These are phyloP conservation scores for Solanum sejunctum DNA, from an alignment of 257 asterid species.

Conservation along the genomic window DNA sequence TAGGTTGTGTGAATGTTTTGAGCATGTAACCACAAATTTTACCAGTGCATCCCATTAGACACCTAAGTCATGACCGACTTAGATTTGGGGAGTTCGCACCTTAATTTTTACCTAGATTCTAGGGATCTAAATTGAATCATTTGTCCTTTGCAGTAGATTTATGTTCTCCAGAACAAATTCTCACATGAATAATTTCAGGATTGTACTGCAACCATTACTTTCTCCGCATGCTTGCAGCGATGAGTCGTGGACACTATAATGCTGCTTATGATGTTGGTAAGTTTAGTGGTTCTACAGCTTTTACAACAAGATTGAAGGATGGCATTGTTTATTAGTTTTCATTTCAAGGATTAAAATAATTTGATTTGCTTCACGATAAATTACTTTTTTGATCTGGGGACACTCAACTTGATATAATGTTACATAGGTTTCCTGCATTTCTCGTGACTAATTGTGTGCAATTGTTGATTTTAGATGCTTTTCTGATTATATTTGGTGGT, in stretches of 20 bases:
- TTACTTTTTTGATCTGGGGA: not conserved
- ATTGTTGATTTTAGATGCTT: not conserved
- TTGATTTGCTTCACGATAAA: not conserved
- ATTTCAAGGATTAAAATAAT: not conserved
- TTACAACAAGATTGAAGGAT: not conserved
- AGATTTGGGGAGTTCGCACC: not conserved
- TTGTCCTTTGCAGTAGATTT: not conserved
- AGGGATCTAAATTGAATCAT: not conserved
- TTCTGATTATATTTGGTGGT: not conserved
- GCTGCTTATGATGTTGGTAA: slow-evolving; percentile 50
- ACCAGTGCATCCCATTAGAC: not conserved
- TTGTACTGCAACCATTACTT: slow-evolving; percentile 83
- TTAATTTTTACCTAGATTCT: not conserved
- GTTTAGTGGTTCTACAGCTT: not conserved
- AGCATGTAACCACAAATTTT: not conserved
- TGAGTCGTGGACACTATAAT: slow-evolving; percentile 57
- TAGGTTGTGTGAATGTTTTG: too few species aligned
- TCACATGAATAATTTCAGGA: slow-evolving; percentile 26
- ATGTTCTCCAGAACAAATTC: not conserved
- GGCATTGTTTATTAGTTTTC: not conserved
- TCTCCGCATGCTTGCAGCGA: slow-evolving; percentile 74
- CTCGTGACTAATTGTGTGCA: not conserved
- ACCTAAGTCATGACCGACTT: not conserved
- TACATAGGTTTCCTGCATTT: not conserved
- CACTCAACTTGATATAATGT: not conserved